phyloP scores from a whole-genome alignment of 2,329 filamentous ascomycete genomes.

The Alternaria sp. region DNA sequence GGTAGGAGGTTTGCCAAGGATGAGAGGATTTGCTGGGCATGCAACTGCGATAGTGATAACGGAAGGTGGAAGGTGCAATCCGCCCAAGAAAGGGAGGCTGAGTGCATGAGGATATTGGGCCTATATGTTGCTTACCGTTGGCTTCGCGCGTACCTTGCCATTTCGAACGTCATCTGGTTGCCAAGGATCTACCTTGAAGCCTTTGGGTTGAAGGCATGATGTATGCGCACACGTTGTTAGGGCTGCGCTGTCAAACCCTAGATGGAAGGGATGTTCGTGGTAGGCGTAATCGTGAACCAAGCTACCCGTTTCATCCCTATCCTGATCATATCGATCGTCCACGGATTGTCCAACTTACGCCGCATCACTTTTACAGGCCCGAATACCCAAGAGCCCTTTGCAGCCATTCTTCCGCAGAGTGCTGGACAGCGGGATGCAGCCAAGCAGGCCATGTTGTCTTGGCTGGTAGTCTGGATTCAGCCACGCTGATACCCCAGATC shows the following conservation, averaged over 20 bases:
- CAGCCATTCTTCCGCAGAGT: conserved; percentile 12
- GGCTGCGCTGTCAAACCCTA: conserved; percentile 1
- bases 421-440: conserved; percentile 26
- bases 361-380: background rate
- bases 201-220: conserved; percentile 4
- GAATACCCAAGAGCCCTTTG: background rate
- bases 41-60: conserved; percentile 30
- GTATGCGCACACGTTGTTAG: background rate
- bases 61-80: conserved; percentile 25
- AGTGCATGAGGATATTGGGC: conserved; percentile 7
- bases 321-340: background rate
- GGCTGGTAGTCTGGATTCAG: conserved; percentile 43
- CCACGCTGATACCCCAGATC: conserved; percentile 36
- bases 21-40: conserved; percentile 36
- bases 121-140: conserved; percentile 5
- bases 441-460: conserved; percentile 37
- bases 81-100: conserved; percentile 25
- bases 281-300: conserved; percentile 1
- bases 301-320: conserved; percentile 4
- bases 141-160: background rate
- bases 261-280: conserved; percentile 11
- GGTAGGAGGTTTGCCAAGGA: conserved; percentile 34
- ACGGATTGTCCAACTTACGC: background rate
- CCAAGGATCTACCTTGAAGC: conserved; percentile 9
- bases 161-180: conserved; percentile 1